These are phyloP conservation scores for Pseudomonodictys pantanalensis DNA, from an alignment of 495 filamentous ascomycete genomes.

Conservation along the genomic window DNA sequence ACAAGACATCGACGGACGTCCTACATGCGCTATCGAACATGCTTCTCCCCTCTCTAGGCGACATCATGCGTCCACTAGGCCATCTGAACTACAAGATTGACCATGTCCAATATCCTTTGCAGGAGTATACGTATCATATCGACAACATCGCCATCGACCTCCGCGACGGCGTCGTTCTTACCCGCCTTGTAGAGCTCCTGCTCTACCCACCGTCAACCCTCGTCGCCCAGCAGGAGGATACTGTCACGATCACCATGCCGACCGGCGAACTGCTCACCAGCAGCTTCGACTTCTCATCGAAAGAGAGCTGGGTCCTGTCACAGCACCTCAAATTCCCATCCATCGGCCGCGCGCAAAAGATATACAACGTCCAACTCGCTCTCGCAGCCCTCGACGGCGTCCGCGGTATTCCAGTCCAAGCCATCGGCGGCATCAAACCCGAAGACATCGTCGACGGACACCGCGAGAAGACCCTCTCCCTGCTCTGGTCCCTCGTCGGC, in stretches of 20 bases:
- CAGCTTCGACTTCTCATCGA: slow-evolving; percentile 30
- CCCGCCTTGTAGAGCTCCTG: slow-evolving; percentile 59
- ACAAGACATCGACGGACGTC: slow-evolving; percentile 57
- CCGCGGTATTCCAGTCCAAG: slow-evolving; percentile 35
- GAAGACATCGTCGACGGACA: slow-evolving; percentile 67
- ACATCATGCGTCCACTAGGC: slow-evolving; percentile 52
- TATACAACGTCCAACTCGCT: slow-evolving; percentile 61
- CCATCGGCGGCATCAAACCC: slow-evolving; percentile 47
- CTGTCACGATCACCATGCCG: slow-evolving; percentile 43
- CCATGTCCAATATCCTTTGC: slow-evolving; percentile 55
- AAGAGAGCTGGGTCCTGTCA: slow-evolving; percentile 49
- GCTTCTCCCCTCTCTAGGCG: slow-evolving; percentile 59
- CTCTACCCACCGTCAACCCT: slow-evolving; percentile 45
- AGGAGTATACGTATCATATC: slow-evolving; percentile 59
- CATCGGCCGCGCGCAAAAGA: slow-evolving; percentile 55
- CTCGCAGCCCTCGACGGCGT: slow-evolving; percentile 51
- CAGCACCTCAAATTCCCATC: slow-evolving; percentile 60
- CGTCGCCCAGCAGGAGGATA: slow-evolving; percentile 31
- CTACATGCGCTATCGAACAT: slow-evolving; percentile 52
- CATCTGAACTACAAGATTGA: slow-evolving; percentile 57
- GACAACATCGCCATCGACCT: slow-evolving; percentile 63
- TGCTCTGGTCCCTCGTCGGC: slow-evolving; percentile 62
- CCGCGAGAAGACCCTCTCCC: slow-evolving; percentile 62
- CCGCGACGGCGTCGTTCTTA: slow-evolving; percentile 60
- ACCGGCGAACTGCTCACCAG: slow-evolving; percentile 41